phyloP scores from a whole-genome alignment of 2,329 filamentous ascomycete genomes.

The Talaromyces piceae region DNA sequence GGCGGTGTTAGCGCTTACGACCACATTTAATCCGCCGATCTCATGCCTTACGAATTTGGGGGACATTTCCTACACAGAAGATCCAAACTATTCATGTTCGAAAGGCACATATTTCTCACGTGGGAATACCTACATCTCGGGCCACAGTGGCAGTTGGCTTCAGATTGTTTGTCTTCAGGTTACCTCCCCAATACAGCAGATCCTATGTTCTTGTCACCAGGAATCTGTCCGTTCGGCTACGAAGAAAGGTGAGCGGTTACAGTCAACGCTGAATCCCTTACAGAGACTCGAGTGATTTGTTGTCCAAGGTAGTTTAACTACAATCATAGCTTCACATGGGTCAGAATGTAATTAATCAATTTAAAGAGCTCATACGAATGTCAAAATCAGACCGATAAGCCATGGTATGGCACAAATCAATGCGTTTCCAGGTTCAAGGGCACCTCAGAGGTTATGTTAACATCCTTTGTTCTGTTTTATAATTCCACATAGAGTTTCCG shows the following conservation, averaged over 20 bases:
- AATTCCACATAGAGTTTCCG: background rate
- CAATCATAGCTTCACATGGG: background rate
- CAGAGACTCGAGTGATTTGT: background rate
- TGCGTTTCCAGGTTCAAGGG: background rate
- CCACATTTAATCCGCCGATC: background rate
- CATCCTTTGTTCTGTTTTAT: background rate
- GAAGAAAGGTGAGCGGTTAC: background rate
- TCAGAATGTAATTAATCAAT: background rate
- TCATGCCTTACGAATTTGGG: background rate
- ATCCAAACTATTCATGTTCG: too few relatives aligned
- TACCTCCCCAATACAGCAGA: background rate
- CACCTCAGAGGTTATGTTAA: too few relatives aligned
- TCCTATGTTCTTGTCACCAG: background rate
- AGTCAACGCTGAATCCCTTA: background rate
- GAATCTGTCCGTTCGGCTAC: background rate
- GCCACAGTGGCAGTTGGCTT: background rate
- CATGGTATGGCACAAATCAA: background rate
- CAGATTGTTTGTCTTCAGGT: background rate
- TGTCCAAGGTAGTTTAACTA: background rate
- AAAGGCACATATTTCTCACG: background rate
- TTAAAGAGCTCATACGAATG: background rate
- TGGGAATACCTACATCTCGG: background rate
- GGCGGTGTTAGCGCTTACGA: background rate
- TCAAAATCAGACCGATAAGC: background rate
- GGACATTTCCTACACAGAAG: background rate